Base-by-base conservation (phyloP, 257 asterid genomes). In the Nicotiana sylvestris region DNA sequence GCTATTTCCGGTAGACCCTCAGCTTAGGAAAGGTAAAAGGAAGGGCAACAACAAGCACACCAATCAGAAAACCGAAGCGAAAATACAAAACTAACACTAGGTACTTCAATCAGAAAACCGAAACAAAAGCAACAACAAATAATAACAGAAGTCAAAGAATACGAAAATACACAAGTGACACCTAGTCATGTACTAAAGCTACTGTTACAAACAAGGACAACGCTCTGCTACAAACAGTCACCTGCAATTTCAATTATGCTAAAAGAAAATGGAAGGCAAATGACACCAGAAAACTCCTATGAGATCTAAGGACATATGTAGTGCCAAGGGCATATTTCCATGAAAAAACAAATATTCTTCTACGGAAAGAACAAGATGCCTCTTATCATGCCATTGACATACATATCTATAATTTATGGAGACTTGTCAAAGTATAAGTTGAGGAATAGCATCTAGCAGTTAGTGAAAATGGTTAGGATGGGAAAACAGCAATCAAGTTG, bases 361-460 rank as follows among this genome's bases (percentile, higher is more conserved):
- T n/a, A 46, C 21, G 79, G 37, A 12, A 74, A 72, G 60, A 55
- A 46, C 7, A 29, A 30, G 72, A 66, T 66, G 72, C 46, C n/a
- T 66, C 72, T 30, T 32, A 15, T 30, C 74, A 32, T 74, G 56
- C 79, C 25, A 27, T 74, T 46, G 39, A 27, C 39, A 72, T 49
- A 25, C n/a, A 21, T 72, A 2, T 46, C 79, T 49, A 46, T 12
- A 46, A 72, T 72, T 49, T 46, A 46, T 21, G 25, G 78, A 53
- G 79, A 49, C 58, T 74, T 7, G 62, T 49, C 78, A n/a, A 72
- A 72, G 43, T 32, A n/a, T 72, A 21, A 72, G 79, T 25, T 74
- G 39, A 53, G 29, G 65, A 53, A 29, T 27, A 72, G 8, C 61
- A 2, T 27, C 2, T 76, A 51, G 27, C 64, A 51, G 62, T 76